Conservation (phyloP, 768 basidiomycete genomes). For the Auricularia heimuer region DNA sequence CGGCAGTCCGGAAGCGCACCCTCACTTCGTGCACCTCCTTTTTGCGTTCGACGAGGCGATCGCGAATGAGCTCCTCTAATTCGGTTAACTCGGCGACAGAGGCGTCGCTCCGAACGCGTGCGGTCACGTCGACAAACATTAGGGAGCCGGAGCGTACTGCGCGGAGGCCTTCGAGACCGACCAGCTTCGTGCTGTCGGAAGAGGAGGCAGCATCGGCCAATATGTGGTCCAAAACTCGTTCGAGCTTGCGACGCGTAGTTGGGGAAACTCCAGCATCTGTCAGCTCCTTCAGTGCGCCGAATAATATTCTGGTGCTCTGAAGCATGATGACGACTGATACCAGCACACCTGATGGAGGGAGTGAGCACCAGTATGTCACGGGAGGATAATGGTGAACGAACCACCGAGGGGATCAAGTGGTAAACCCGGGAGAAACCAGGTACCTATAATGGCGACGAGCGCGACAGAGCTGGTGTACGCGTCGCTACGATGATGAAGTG, state of each 20-base stretch:
- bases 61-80: constrained; percentile 54
- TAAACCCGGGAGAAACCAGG: constrained; percentile 72
- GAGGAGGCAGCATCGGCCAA: constrained; percentile 20
- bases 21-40: constrained; percentile 66
- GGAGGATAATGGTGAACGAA: constrained; percentile 36
- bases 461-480: constrained; percentile 90
- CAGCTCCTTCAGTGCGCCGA: constrained; percentile 67
- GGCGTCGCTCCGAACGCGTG: constrained; percentile 49
- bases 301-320: constrained; percentile 61
- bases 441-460: constrained; percentile 85
- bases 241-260: constrained; percentile 42
- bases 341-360: constrained; percentile 45
- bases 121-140: constrained; percentile 75
- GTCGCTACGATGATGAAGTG: constrained; percentile 95
- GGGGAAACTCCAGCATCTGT: constrained; percentile 72
- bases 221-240: constrained; percentile 47
- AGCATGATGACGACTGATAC: constrained; percentile 85
- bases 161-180: constrained; percentile 45
- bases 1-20: constrained; percentile 48
- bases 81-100: constrained; percentile 47
- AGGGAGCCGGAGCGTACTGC: constrained; percentile 72
- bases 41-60: constrained; percentile 42
- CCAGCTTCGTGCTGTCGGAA: constrained; percentile 22
- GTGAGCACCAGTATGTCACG: constrained; percentile 2
- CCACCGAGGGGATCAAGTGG: constrained; percentile 85